phyloP scores from a whole-genome alignment of 345 rosid genomes.

The Streptanthus diversifolius region DNA sequence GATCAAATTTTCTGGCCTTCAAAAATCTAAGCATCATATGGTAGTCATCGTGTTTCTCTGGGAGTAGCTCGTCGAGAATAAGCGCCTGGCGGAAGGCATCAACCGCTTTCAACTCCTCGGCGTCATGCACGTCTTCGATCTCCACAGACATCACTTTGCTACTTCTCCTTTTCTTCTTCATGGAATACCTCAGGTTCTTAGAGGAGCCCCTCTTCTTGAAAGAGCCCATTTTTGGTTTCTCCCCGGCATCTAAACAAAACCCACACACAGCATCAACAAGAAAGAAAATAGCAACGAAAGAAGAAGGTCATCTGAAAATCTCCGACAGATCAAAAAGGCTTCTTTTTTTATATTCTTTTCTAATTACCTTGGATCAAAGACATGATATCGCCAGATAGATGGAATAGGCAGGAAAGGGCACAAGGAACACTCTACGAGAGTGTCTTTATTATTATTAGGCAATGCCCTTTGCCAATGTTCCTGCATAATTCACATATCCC shows the following conservation, averaged over 20 bases:
- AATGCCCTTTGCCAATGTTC: constrained; percentile 41
- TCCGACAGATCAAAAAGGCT: not conserved
- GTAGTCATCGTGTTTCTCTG: constrained; percentile 78
- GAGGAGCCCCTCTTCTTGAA: constrained; percentile 72
- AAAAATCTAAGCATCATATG: constrained; percentile 89
- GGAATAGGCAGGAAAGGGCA: constrained; percentile 42
- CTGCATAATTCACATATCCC: constrained; percentile 11
- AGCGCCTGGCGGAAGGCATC: constrained; percentile 82
- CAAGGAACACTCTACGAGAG: constrained; percentile 35
- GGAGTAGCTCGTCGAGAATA: constrained; percentile 71
- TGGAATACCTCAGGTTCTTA: constrained; percentile 64
- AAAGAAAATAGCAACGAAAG: not conserved
- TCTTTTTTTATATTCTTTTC: not conserved
- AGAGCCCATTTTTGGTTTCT: constrained; percentile 55
- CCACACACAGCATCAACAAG: not conserved
- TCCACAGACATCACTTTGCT: constrained; percentile 69
- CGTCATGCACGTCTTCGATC: constrained; percentile 59
- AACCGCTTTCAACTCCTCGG: constrained; percentile 68
- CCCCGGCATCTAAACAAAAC: constrained; percentile 32
- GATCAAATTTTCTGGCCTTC: constrained; percentile 90
- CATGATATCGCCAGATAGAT: constrained; percentile 39
- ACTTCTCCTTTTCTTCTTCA: constrained; percentile 66
- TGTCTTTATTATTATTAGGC: constrained; percentile 20
- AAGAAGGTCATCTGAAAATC: too few relatives aligned
- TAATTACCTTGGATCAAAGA: constrained; percentile 25